phyloP scores from a whole-genome alignment of 352 stramenopile species.

The Phytopythium sindhum region DNA sequence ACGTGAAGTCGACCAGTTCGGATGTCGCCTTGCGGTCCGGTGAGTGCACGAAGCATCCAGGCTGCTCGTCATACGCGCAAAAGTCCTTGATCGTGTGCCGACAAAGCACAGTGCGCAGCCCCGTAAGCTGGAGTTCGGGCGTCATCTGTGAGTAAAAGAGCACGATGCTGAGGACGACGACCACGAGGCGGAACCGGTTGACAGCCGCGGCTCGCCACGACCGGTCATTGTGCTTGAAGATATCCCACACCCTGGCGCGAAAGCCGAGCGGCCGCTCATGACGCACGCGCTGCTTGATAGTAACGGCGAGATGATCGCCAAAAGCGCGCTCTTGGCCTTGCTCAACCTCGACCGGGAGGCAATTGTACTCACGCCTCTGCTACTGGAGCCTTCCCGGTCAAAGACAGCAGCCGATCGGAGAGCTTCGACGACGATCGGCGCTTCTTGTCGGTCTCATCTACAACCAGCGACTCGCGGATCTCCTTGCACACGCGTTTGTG shows the following conservation, averaged over 20 bases:
- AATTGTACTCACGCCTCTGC: not conserved
- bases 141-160: slow-evolving; percentile 60
- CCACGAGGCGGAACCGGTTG: slow-evolving; percentile 28
- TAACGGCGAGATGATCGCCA: slow-evolving; percentile 14
- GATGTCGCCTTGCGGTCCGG: slow-evolving; percentile 14
- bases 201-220: slow-evolving; percentile 16
- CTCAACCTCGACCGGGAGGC: slow-evolving; percentile 10
- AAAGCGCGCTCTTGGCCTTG: slow-evolving; percentile 23
- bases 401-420: not conserved
- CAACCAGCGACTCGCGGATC: slow-evolving; percentile 14
- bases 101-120: slow-evolving; percentile 33
- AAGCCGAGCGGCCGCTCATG: slow-evolving; percentile 25
- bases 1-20: slow-evolving; percentile 26
- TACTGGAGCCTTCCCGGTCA: not conserved
- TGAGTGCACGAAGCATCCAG: slow-evolving; percentile 36
- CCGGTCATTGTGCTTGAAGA: slow-evolving; percentile 41
- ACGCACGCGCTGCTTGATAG: slow-evolving; percentile 16
- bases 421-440: not conserved
- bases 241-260: slow-evolving; percentile 34
- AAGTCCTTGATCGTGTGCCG: slow-evolving; percentile 35
- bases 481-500: slow-evolving; percentile 38
- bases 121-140: slow-evolving; percentile 45
- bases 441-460: not conserved
- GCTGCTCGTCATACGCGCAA: slow-evolving; percentile 23
- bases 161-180: slow-evolving; percentile 39